phyloP scores from a whole-genome alignment of 345 rosid species.

The Adansonia digitata region DNA sequence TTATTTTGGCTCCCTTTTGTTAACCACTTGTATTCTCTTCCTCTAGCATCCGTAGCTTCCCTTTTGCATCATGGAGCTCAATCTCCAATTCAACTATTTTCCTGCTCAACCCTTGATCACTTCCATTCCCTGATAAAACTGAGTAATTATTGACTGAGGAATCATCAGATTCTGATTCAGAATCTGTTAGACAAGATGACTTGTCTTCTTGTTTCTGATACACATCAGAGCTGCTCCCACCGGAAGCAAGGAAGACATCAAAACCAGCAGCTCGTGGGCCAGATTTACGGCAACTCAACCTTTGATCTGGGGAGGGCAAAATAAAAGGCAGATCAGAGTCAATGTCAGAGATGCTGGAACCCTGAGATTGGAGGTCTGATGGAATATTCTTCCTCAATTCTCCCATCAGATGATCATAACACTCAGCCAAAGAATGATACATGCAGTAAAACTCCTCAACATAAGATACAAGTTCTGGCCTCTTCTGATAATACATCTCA shows the following conservation, averaged over 20 bases:
- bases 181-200: conserved; percentile 58
- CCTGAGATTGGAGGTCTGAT: conserved; percentile 51
- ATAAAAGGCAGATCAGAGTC: conserved; percentile 32
- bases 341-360: conserved; percentile 46
- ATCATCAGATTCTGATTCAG: conserved; percentile 63
- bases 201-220: conserved; percentile 63
- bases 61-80: conserved; percentile 55
- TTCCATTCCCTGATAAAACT: conserved; percentile 34
- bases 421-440: conserved; percentile 82
- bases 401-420: conserved; percentile 74
- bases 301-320: conserved; percentile 47
- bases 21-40: conserved; percentile 41
- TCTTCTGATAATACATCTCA: conserved; percentile 75
- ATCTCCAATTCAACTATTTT: conserved; percentile 52
- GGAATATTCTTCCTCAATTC: conserved; percentile 56
- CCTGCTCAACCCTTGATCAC: conserved; percentile 41
- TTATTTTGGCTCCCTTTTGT: conserved; percentile 25
- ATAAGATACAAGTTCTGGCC: conserved; percentile 66
- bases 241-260: conserved; percentile 58
- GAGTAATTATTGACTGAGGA: conserved; percentile 63
- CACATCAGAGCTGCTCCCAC: conserved; percentile 45
- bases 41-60: conserved; percentile 41
- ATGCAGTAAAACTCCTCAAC: conserved; percentile 80
- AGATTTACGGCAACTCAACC: conserved; percentile 38
- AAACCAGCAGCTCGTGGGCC: conserved; percentile 61